Evolutionary conservation across 129 eudicot species (phyloP), one percentile per base, ranked within the genome.

Genomic region (Ambrosia artemisiifolia): DNA sequence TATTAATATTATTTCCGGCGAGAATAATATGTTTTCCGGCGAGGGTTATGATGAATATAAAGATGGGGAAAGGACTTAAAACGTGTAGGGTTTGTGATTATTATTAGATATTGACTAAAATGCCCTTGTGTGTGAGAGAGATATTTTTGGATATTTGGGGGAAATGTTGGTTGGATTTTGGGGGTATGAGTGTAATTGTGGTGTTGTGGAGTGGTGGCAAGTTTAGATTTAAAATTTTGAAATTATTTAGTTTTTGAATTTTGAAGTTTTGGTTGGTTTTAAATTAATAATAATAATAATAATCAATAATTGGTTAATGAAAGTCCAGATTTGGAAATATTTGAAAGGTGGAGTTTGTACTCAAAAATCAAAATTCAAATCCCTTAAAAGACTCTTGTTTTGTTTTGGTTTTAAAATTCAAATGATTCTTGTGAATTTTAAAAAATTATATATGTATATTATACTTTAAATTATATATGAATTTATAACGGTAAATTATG

Each of bases 41-140:
- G 69, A 57, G 6, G 13, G 18, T 54, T 75, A 36, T 43, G 62
- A n/a, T 43, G 38, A 56, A 67, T 75, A 24, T 76, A 76, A 56
- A 60, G 75, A 57, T 76, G 48, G 7, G 69, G 17, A 61, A 4
- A 43, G 9, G 9, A 13, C n/a, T 48, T 68, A 28, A 14, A 30
- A 14, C 33, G 32, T 3, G 57, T 3, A n/a, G 14, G n/a, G 43
- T 74, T 55, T 55, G 74, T 67, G 59, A 16, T 7, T 66, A 65
- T 65, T 65, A 7, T 66, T 11, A 30, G 4, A 56, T 2, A 44
- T 44, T 67, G 63, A 44, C 72, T 4, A 18, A 11, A 32, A 67
- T 16, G 19, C 9, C 80, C 69, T 20, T 76, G 35, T 9, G 28
- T 24, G 28, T 24, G 28, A 0, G 28, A 24, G 28, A 24, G 28